Evolutionary conservation across 2,329 filamentous ascomycete species (phyloP), one percentile per base, ranked within the genome.

Genomic region (Paecilomyces variotii): DNA sequence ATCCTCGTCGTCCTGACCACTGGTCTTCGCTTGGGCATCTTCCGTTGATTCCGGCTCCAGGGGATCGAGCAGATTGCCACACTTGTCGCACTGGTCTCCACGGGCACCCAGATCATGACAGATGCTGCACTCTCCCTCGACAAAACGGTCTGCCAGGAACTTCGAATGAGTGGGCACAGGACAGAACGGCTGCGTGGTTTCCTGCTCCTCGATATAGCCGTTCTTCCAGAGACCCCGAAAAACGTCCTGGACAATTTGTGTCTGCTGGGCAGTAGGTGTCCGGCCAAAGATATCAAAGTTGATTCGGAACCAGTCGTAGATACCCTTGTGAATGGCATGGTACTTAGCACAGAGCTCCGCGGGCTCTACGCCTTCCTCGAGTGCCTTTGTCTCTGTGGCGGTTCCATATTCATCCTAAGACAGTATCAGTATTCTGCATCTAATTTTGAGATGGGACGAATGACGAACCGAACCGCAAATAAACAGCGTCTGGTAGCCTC

Each of bases 251-350:
- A 92, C 90, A 67, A 99, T 97, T 65, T 91, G 84, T 25, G 91
- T 97, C 76, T 97, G 94, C 68, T 94, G 84, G 57, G 84, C 77
- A 19, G 93, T 97, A 2, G 92, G 91, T 4, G 94, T 97, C 60
- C 92, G 88, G 62, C 92, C 94, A 72, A 97, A 99, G 75, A 92
- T 87, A 77, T 97, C 93, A 72, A 97, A 97, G 59, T 84, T 87
- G 70, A 97, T 93, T 70, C 91, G 86, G 78, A 99, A 99, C 91
- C 93, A 97, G 74, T 95, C 84, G 76, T 97, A 97, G 64, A 97
- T 88, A 54, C 89, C 90, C 68, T 91, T 86, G 77, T 97, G 93
- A 60, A 96, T 86, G 68, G 85, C 86, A 78, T 95, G 90, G 80
- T 95, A 97, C 79, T 97, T 95, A 76, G 89, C 85, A 79, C 93